phyloP scores from a whole-genome alignment of 2,329 filamentous ascomycete genomes.

The Colletotrichum horii region DNA sequence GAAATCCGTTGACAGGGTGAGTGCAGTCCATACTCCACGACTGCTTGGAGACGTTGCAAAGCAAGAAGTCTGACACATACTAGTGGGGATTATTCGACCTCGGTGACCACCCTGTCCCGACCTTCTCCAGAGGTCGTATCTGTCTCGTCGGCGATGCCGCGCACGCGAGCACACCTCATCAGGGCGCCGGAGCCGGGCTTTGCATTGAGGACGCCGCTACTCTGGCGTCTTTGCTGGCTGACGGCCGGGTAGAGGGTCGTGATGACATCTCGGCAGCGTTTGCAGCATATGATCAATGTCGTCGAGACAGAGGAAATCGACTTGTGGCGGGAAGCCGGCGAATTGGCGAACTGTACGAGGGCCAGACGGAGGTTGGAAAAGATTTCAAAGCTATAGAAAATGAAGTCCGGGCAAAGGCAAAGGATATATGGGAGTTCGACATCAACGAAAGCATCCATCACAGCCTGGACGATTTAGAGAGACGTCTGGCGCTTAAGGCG shows the following conservation, averaged over 20 bases:
- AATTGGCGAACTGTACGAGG: constrained; percentile 49
- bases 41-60: neutral
- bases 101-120: constrained; percentile 44
- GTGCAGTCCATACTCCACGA: neutral
- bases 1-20: neutral
- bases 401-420: neutral
- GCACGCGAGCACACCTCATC: constrained; percentile 65
- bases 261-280: constrained; percentile 50
- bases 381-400: neutral
- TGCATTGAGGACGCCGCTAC: constrained; percentile 59
- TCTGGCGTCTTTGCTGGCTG: constrained; percentile 49
- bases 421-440: neutral
- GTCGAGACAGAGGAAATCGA: constrained; percentile 53
- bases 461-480: neutral
- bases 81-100: constrained; percentile 54
- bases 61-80: neutral
- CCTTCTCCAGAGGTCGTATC: constrained; percentile 46
- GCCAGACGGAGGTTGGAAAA: constrained; percentile 33
- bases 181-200: constrained; percentile 63
- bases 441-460: neutral
- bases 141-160: constrained; percentile 66
- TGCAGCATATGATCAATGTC: constrained; percentile 51
- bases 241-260: constrained; percentile 35
- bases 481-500: neutral
- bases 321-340: constrained; percentile 55